Conservation (phyloP, 208 protist genomes). For the Trypanosoma platydactyli region DNA sequence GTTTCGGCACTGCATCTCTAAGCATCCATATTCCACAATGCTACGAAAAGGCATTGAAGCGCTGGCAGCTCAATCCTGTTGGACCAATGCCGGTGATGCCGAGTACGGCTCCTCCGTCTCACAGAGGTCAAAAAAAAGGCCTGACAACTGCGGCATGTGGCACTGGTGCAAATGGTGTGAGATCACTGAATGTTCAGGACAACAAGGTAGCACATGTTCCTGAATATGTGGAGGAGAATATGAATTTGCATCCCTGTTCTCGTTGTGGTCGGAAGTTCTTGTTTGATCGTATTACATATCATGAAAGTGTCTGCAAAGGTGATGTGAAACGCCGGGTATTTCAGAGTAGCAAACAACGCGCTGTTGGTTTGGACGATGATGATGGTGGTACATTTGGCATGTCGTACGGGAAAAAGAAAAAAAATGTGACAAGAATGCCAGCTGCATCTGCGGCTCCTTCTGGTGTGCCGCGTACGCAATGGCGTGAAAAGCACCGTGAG, state of each 20-base stretch:
- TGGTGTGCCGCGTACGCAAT: conserved; percentile 51
- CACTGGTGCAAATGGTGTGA: conserved; percentile 44
- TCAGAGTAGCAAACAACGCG: conserved; percentile 77
- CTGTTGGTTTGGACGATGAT: conserved; percentile 34
- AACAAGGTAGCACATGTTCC: conserved; percentile 15
- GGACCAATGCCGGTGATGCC: conserved; percentile 85
- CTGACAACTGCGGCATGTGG: conserved; percentile 39
- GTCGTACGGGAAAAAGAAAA: conserved; percentile 13
- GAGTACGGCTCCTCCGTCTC: not conserved
- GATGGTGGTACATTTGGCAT: conserved; percentile 29
- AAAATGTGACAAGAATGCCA: conserved; percentile 14
- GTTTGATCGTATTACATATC: conserved; percentile 86
- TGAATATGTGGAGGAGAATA: conserved; percentile 36
- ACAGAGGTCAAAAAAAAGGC: conserved; percentile 4
- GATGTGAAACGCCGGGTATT: conserved; percentile 73
- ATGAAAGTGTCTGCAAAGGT: conserved; percentile 89
- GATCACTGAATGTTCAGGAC: conserved; percentile 32
- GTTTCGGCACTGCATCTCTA: conserved; percentile 82
- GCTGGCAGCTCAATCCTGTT: conserved; percentile 70
- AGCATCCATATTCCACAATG: conserved; percentile 89
- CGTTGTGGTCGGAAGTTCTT: conserved; percentile 87
- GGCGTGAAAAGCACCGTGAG: conserved; percentile 88
- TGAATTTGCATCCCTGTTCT: conserved; percentile 82
- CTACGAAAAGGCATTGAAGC: conserved; percentile 87
- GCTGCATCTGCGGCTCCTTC: conserved; percentile 13